phyloP scores from a whole-genome alignment of 2,329 filamentous ascomycete genomes.

The Fusarium tanahbumbuense region DNA sequence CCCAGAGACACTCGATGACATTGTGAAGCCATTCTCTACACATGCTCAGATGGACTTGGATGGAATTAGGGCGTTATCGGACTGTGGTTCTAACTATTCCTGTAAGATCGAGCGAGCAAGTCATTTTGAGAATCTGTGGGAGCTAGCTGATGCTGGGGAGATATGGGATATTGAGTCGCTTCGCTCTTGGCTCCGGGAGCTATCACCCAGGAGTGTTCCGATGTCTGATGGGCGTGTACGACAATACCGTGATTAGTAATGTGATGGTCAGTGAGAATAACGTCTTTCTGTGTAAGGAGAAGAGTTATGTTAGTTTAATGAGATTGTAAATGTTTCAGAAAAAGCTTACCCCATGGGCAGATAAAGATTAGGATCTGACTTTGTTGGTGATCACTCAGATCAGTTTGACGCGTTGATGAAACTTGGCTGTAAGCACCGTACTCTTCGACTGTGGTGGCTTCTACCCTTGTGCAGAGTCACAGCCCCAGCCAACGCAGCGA shows the following conservation, averaged over 20 bases:
- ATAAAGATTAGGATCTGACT: too few relatives aligned
- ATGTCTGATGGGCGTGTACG: not conserved
- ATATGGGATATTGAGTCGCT: constrained; percentile 19
- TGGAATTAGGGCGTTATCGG: not conserved
- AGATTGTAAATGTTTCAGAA: too few relatives aligned
- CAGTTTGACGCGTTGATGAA: too few relatives aligned
- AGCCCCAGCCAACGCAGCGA: rapidly evolving
- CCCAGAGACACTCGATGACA: constrained; percentile 6
- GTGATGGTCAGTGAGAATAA: not conserved
- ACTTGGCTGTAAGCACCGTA: too few relatives aligned
- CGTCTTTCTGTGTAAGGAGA: too few relatives aligned
- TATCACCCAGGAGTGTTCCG: constrained; percentile 4
- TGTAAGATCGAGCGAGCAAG: not conserved
- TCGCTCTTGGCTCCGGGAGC: not conserved
- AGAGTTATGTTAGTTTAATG: too few relatives aligned
- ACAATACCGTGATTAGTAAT: not conserved
- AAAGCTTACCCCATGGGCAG: too few relatives aligned
- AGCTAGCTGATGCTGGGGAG: constrained; percentile 8
- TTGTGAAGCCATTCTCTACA: constrained; percentile 1
- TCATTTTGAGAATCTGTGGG: constrained; percentile 5
- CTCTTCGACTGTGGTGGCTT: too few relatives aligned
- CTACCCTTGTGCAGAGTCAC: not conserved
- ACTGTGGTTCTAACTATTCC: not conserved
- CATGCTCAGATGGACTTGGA: constrained; percentile 11
- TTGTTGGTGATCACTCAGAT: too few relatives aligned